Evolutionary conservation across 768 basidiomycete species (phyloP).

Genomic region (Amanita jacksonii): DNA sequence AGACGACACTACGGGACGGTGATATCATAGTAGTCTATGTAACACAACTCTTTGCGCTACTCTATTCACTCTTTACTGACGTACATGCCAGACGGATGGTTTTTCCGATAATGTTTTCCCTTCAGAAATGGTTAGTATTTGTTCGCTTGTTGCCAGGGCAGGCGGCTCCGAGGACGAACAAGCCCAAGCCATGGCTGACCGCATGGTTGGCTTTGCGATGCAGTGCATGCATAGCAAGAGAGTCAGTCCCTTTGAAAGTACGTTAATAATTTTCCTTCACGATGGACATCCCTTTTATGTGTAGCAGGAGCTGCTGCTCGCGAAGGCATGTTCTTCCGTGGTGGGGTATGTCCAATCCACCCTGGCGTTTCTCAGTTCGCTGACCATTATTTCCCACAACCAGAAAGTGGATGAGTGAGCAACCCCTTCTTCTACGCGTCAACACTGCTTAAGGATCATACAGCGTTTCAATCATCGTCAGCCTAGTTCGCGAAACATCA

Average conservation of each 20-base stretch:
- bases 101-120: constrained; percentile 57
- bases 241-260: constrained; percentile 69
- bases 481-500: constrained; percentile 54
- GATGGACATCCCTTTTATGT: constrained; percentile 6
- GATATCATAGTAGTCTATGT: constrained; percentile 46
- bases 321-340: constrained; percentile 54
- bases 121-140: constrained; percentile 60
- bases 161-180: constrained; percentile 48
- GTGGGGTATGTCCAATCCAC: constrained; percentile 51
- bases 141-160: constrained; percentile 50
- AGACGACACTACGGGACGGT: constrained; percentile 37
- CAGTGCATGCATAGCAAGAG: constrained; percentile 62
- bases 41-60: constrained; percentile 10
- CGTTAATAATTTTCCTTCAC: constrained; percentile 14
- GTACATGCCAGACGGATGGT: constrained; percentile 36
- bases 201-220: constrained; percentile 59
- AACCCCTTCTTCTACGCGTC: background rate
- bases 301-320: constrained; percentile 50
- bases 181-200: constrained; percentile 64
- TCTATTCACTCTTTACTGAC: constrained; percentile 19
- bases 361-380: constrained; percentile 7
- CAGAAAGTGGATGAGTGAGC: constrained; percentile 80
- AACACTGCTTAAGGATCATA: constrained; percentile 9
- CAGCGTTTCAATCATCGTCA: constrained; percentile 66
- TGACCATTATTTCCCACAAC: constrained; percentile 5